Conservation (phyloP, 768 basidiomycete species). For the Pulveroboletus sp. region DNA sequence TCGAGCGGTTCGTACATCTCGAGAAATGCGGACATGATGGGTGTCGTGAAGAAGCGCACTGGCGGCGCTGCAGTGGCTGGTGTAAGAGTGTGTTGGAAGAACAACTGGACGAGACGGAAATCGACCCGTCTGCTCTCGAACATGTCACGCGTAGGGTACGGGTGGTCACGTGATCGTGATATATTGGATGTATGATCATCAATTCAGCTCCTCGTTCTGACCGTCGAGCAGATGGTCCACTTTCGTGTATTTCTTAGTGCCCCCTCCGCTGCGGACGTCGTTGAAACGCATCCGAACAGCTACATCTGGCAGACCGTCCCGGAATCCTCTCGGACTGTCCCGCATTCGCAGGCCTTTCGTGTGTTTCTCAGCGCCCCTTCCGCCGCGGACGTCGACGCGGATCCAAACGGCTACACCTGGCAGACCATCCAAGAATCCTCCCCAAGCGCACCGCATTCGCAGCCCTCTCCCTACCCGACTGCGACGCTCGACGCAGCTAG, state of each 20-base stretch:
- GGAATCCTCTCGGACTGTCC: background rate
- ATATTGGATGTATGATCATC: too few relatives aligned
- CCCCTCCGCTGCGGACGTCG: constrained; percentile 32
- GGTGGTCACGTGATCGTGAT: constrained; percentile 28
- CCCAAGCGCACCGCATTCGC: background rate
- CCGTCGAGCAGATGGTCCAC: constrained; percentile 28
- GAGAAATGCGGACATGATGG: constrained; percentile 41
- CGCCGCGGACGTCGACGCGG: constrained; percentile 30
- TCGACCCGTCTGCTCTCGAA: constrained; percentile 13
- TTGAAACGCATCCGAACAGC: constrained; percentile 29
- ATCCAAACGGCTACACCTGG: constrained; percentile 42
- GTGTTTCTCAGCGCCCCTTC: constrained; percentile 48
- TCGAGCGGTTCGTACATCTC: constrained; percentile 85
- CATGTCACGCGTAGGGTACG: constrained; percentile 21
- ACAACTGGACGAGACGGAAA: constrained; percentile 22
- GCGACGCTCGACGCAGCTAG: constrained; percentile 63
- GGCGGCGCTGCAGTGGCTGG: background rate
- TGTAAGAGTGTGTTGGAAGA: background rate
- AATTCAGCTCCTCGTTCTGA: too few relatives aligned
- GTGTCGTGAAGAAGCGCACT: constrained; percentile 1
- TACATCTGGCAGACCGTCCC: constrained; percentile 47
- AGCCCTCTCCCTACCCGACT: constrained; percentile 45
- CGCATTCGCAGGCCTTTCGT: background rate
- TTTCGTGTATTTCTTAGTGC: constrained; percentile 55
- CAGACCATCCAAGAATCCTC: constrained; percentile 33